Conservation (phyloP, 2,329 filamentous ascomycete genomes). For the Talaromyces sp. region DNA sequence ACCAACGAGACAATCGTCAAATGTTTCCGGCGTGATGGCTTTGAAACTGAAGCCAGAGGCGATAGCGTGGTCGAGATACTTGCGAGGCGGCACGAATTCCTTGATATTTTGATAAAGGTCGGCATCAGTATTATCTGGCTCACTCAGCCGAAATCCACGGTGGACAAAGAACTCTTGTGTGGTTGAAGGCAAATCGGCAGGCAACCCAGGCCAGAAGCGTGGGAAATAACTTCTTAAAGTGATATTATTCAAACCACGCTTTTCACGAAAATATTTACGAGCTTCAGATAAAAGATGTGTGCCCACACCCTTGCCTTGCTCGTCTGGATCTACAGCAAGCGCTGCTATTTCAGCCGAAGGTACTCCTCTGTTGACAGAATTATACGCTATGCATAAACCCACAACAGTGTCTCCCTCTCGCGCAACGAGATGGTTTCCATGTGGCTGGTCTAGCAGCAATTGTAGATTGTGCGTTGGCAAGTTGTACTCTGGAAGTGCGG, state of each 20-base stretch:
- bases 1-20: slow-evolving; percentile 35
- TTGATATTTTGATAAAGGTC: slow-evolving; percentile 40
- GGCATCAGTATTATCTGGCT: slow-evolving; percentile 23
- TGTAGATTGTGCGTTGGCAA: slow-evolving; percentile 25
- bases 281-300: slow-evolving; percentile 30
- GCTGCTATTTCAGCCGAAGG: slow-evolving; percentile 30
- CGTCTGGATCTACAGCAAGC: slow-evolving; percentile 31
- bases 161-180: slow-evolving; percentile 39
- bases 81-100: slow-evolving; percentile 29
- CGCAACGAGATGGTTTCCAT: slow-evolving; percentile 34
- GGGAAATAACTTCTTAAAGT: slow-evolving; percentile 33
- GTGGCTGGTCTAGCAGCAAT: slow-evolving; percentile 21
- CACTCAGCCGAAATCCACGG: slow-evolving; percentile 33
- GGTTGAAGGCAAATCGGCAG: slow-evolving; percentile 30
- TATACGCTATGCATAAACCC: slow-evolving; percentile 37
- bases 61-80: slow-evolving; percentile 31
- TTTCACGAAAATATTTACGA: slow-evolving; percentile 22
- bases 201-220: slow-evolving; percentile 45
- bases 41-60: slow-evolving; percentile 33
- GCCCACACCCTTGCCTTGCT: slow-evolving; percentile 36
- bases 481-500: slow-evolving; percentile 33
- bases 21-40: slow-evolving; percentile 31
- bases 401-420: slow-evolving; percentile 20
- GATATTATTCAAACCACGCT: slow-evolving; percentile 21
- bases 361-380: slow-evolving; percentile 19